These are phyloP conservation scores for Lupinus albus DNA, from an alignment of 306 rosid species.

Conservation along the genomic window DNA sequence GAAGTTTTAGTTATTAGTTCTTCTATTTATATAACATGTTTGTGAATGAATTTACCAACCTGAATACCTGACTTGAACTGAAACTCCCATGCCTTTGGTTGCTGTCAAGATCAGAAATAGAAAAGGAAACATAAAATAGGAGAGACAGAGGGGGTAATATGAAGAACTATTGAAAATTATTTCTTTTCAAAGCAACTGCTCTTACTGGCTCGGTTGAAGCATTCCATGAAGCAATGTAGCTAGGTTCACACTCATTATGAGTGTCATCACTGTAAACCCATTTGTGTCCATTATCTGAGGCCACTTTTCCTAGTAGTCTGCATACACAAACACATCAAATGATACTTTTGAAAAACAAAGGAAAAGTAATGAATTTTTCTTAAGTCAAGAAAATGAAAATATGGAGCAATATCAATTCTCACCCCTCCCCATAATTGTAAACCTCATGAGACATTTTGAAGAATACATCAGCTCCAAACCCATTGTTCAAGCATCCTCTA, in stretches of 20 bases:
- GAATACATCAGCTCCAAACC: constrained; percentile 84
- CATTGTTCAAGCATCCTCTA: constrained; percentile 51
- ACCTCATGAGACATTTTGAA: constrained; percentile 99
- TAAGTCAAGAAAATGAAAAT: constrained; percentile 17
- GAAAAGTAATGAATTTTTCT: not conserved
- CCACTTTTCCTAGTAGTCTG: constrained; percentile 83
- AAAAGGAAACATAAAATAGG: not conserved
- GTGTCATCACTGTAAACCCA: constrained; percentile 77
- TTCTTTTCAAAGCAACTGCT: not conserved
- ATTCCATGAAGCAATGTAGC: constrained; percentile 74
- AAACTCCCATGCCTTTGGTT: constrained; percentile 69
- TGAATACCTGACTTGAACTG: constrained; percentile 75
- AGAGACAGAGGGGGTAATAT: constrained; percentile 4
- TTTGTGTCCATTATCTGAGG: constrained; percentile 81
- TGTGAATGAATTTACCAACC: constrained; percentile 43
- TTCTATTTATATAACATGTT: not conserved
- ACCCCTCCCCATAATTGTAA: constrained; percentile 94
- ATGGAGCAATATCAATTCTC: constrained; percentile 37
- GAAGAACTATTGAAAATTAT: not conserved
- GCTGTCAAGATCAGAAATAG: constrained; percentile 40
- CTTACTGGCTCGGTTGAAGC: constrained; percentile 70
- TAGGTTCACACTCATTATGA: constrained; percentile 63
- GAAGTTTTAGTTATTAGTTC: not conserved
- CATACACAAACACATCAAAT: constrained; percentile 27
- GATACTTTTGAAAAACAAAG: constrained; percentile 7